Evolutionary conservation across 176 grass and related monocot species (phyloP).

Genomic region (Zea luxurians): DNA sequence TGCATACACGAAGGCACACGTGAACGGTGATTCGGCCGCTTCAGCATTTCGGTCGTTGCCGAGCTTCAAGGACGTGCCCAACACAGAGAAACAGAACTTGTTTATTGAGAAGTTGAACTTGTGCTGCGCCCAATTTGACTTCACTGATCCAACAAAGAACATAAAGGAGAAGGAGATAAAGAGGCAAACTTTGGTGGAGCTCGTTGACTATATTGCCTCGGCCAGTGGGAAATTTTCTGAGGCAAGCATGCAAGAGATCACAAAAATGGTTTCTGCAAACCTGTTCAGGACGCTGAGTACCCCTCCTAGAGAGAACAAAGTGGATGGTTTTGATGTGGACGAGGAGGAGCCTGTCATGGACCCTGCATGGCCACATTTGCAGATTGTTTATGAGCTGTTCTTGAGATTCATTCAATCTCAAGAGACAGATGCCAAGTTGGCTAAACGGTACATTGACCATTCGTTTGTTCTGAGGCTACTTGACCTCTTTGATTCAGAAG

Average conservation of each 20-base stretch:
- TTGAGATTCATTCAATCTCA: constrained; percentile 80
- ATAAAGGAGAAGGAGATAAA: constrained; percentile 82
- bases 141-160: constrained; percentile 60
- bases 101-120: constrained; percentile 70
- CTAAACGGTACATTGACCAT: constrained; percentile 78
- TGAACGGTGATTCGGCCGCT: constrained; percentile 35
- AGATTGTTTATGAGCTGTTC: constrained; percentile 86
- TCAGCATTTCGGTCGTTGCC: constrained; percentile 48
- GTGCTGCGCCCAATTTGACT: constrained; percentile 68
- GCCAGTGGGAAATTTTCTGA: constrained; percentile 62
- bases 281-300: constrained; percentile 62
- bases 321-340: constrained; percentile 66
- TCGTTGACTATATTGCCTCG: constrained; percentile 58
- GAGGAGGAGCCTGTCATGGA: constrained; percentile 89
- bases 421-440: constrained; percentile 78
- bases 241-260: constrained; percentile 67
- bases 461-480: constrained; percentile 75
- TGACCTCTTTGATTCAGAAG: constrained; percentile 86
- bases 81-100: constrained; percentile 62
- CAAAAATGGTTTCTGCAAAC: constrained; percentile 64
- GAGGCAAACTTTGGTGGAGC: constrained; percentile 74
- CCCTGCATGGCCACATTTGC: constrained; percentile 73
- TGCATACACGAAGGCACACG: constrained; percentile 39
- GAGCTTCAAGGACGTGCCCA: constrained; percentile 77
- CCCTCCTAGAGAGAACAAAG: constrained; percentile 56